A percentile compares a stretch with the other conserved stretches of the same genome.
Evolutionary conservation across 2,329 filamentous ascomycete genomes (phyloP).

Genomic region (Macrophomina phaseolina): DNA sequence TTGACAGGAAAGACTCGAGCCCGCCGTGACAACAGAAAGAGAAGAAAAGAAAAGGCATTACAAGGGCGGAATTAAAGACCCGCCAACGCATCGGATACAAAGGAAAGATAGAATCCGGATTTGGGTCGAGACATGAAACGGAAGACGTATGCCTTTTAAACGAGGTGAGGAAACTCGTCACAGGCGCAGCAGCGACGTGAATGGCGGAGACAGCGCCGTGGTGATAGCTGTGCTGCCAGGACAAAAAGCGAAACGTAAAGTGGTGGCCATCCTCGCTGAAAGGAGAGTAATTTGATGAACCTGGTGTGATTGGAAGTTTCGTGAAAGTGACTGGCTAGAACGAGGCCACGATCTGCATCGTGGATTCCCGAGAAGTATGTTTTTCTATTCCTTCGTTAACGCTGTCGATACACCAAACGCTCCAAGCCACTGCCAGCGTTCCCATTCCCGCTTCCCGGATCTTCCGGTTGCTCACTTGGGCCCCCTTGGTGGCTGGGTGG

Average conservation of each 20-base stretch:
- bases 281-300: neutral
- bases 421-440: conserved; percentile 2
- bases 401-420: conserved; percentile 22
- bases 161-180: conserved; percentile 8
- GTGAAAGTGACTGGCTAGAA: too few species aligned
- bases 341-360: neutral
- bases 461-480: neutral
- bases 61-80: neutral
- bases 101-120: neutral
- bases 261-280: neutral
- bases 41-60: neutral
- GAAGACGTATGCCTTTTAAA: neutral
- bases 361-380: neutral
- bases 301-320: neutral
- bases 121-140: neutral
- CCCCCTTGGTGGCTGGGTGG: neutral
- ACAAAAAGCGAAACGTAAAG: neutral
- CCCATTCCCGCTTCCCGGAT: conserved; percentile 4
- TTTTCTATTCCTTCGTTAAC: neutral
- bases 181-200: conserved; percentile 9
- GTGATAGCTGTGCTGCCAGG: conserved; percentile 1
- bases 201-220: neutral
- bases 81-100: conserved; percentile 4
- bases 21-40: conserved; percentile 6
- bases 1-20: neutral